Conservation (phyloP, 1,139 yeast species). For the Geotrichum restrictum region DNA sequence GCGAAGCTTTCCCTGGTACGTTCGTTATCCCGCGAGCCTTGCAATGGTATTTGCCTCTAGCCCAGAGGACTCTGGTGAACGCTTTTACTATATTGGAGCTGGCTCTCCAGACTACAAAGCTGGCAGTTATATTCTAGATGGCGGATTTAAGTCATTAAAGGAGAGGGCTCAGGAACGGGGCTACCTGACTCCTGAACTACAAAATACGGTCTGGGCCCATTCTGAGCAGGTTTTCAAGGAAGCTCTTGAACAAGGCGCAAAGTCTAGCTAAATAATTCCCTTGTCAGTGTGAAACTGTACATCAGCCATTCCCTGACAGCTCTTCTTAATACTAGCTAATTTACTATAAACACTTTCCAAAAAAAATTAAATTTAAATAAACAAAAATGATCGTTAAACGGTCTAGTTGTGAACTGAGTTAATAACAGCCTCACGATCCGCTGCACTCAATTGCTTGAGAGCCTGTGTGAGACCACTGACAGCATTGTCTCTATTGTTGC, state of each 20-base stretch:
- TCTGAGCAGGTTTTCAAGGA: conserved; percentile 26
- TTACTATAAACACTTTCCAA: not conserved
- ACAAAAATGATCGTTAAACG: not conserved
- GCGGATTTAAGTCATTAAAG: conserved; percentile 23
- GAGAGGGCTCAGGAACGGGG: conserved; percentile 25
- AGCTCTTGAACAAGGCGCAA: conserved; percentile 3
- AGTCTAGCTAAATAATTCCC: not conserved
- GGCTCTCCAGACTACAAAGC: conserved; percentile 25
- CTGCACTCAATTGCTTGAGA: conserved; percentile 54
- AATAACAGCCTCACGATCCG: conserved; percentile 54
- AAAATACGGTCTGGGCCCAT: conserved; percentile 32
- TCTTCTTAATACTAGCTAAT: no score
- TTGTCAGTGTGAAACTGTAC: no score
- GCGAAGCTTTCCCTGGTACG: conserved; percentile 30
- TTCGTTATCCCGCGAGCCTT: conserved; percentile 21
- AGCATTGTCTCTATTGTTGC: conserved; percentile 49
- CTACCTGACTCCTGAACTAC: conserved; percentile 28
- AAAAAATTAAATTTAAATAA: not conserved
- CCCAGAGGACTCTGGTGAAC: conserved; percentile 30
- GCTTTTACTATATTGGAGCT: conserved; percentile 28
- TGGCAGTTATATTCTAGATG: conserved; percentile 28
- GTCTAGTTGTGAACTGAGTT: conserved; percentile 24
- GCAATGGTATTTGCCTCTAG: conserved; percentile 20
- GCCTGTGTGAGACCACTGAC: conserved; percentile 60
- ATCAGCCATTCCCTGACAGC: no score